Evolutionary conservation across 2,329 filamentous ascomycete species (phyloP), one percentile per base, ranked within the genome.

Genomic region (Cladophialophora carrionii): DNA sequence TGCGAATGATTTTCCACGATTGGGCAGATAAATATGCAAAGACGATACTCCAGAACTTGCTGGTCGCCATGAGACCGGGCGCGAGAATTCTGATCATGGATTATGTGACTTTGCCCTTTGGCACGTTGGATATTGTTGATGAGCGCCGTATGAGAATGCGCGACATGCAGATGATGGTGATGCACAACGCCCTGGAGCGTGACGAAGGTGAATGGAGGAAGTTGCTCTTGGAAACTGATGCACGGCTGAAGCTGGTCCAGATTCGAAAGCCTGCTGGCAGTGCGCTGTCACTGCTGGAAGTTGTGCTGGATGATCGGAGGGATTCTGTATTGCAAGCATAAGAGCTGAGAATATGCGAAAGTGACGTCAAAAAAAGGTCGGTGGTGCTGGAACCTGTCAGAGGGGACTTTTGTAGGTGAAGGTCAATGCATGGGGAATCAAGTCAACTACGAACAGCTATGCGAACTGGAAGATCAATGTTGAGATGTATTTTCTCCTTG

Each of bases 1-100:
- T 87, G 74, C 82, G 84, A 55, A 83, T 82, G 79, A 86, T 88
- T 67, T 74, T 88, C 7, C 85, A 88, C 72, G 86, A 88, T 75
- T 86, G 85, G 76, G 82, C 84, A 0, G 85, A 85, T 14, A 79
- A 80, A 2, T 83, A 85, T 61, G 80, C 80, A 3, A 71, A 82
- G 52, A 77, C 78, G 52, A 82, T 87, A 46, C 74, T 84, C 43
- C 78, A 78, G 65, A 80, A 79, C 22, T 76, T 87, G 8, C 74
- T 85, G 1, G 84, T 85, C 1, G 81, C 84, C 37, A 74, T 87
- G 58, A 84, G 87, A 73, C 80, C 83, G 1, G 81, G 86, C 20
- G 79, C 84, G 10, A 76, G 80, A 55, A 72, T 88, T 49, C 67
- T 81, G 17, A 74, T 79, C 48, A 74, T 76, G 20, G 77, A 79